phyloP scores from a whole-genome alignment of 495 filamentous ascomycete species.

The Corynascus novoguineensis region DNA sequence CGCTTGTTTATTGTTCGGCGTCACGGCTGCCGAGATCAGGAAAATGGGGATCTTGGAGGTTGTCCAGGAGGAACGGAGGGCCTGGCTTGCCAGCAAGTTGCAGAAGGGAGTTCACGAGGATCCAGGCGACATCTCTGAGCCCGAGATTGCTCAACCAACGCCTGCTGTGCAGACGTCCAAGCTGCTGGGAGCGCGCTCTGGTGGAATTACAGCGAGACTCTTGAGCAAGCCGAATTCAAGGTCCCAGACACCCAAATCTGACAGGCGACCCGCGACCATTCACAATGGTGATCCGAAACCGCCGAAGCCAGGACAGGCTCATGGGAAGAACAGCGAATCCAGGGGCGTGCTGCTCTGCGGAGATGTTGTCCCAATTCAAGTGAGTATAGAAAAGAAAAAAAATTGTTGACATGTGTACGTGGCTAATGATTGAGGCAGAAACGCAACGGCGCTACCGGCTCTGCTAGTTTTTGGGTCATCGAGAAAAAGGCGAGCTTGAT shows the following conservation, averaged over 20 bases:
- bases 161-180: constrained; percentile 45
- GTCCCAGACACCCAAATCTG: constrained; percentile 39
- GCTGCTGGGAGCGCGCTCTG: constrained; percentile 55
- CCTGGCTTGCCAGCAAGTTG: constrained; percentile 87
- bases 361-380: constrained; percentile 84
- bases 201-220: constrained; percentile 78
- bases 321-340: constrained; percentile 65
- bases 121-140: constrained; percentile 40
- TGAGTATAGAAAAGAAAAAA: neutral
- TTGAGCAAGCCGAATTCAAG: constrained; percentile 84
- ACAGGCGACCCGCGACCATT: constrained; percentile 61
- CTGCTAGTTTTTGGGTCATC: constrained; percentile 96
- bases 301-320: constrained; percentile 44
- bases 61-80: constrained; percentile 75
- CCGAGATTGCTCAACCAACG: constrained; percentile 39
- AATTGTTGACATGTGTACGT: neutral
- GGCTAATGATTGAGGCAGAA: constrained; percentile 53
- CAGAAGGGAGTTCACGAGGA: constrained; percentile 44
- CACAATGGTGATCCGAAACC: constrained; percentile 66
- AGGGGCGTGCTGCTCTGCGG: constrained; percentile 91
- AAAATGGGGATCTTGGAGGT: constrained; percentile 95
- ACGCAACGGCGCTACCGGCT: constrained; percentile 82
- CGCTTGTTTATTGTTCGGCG: constrained; percentile 91
- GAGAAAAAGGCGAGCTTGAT: constrained; percentile 91
- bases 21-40: constrained; percentile 86